These are phyloP conservation scores for Aspergillus flavus DNA, from an alignment of 2,329 filamentous ascomycete genomes.

Conservation along the genomic window DNA sequence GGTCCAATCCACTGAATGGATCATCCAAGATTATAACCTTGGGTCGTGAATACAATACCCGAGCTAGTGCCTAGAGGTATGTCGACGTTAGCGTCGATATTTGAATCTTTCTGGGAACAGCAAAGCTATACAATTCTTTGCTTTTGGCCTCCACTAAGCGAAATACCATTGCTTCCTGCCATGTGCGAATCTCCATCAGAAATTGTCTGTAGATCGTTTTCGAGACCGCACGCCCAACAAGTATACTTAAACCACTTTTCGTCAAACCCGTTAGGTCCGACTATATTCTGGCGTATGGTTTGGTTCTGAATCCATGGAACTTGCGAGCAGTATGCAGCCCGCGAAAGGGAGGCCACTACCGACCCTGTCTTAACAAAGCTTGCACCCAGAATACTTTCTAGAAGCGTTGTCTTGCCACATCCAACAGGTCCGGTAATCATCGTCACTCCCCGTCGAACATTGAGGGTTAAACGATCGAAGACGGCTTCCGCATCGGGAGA, in stretches of 20 bases:
- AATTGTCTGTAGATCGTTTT: conserved; percentile 12
- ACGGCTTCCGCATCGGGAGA: neutral
- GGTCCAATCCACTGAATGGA: neutral
- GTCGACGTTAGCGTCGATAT: neutral
- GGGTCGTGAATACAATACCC: neutral
- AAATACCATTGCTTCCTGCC: conserved; percentile 46
- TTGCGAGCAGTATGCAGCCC: conserved; percentile 27
- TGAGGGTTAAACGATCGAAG: neutral
- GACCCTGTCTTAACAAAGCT: neutral
- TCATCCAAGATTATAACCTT: neutral
- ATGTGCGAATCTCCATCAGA: conserved; percentile 36
- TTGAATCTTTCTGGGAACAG: neutral
- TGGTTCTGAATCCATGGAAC: conserved; percentile 24
- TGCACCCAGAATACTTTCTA: neutral
- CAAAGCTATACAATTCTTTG: conserved; percentile 37
- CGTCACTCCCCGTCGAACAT: neutral
- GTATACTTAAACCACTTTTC: neutral
- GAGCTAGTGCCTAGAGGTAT: neutral
- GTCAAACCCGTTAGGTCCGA: conserved; percentile 13
- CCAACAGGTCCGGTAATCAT: neutral
- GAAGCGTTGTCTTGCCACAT: neutral
- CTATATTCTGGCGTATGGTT: conserved; percentile 29
- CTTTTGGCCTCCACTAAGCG: conserved; percentile 51
- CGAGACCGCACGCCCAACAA: neutral
- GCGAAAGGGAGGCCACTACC: neutral